Percentiles rank a stretch among this genome's conserved stretches.
Evolutionary conservation across 805 yeast species (phyloP).

Genomic region (Kodamaea neixiangensis): DNA sequence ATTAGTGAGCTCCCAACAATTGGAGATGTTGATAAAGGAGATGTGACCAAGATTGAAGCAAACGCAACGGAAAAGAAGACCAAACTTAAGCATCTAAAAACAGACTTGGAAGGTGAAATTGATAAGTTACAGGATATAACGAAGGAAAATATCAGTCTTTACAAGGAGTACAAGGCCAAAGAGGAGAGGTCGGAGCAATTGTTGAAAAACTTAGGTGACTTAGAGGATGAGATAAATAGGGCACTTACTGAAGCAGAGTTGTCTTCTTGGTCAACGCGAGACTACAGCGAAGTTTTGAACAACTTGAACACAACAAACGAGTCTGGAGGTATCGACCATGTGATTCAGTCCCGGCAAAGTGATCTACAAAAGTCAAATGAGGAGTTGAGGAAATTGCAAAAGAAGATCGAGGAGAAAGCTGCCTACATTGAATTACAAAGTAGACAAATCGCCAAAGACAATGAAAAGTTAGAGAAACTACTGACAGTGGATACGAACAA

Average conservation of each 20-base stretch:
- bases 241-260: constrained; percentile 14
- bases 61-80: constrained; percentile 24
- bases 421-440: constrained; percentile 1
- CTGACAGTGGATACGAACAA: background rate
- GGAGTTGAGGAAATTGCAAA: constrained; percentile 10
- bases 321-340: constrained; percentile 6
- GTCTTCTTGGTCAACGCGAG: background rate
- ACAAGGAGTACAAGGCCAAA: constrained; percentile 25
- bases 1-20: constrained; percentile 32
- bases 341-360: background rate
- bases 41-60: constrained; percentile 21
- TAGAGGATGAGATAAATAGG: constrained; percentile 22
- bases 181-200: constrained; percentile 27
- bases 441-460: background rate
- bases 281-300: constrained; percentile 8
- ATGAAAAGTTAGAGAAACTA: background rate
- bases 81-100: constrained; percentile 27
- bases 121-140: constrained; percentile 30
- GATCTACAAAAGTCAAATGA: constrained; percentile 10
- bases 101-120: constrained; percentile 27
- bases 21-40: constrained; percentile 19
- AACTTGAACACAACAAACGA: background rate
- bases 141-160: constrained; percentile 26
- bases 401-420: background rate
- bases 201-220: constrained; percentile 21